These are phyloP conservation scores for Punica granatum DNA, from an alignment of 345 rosid species.

Conservation along the genomic window DNA sequence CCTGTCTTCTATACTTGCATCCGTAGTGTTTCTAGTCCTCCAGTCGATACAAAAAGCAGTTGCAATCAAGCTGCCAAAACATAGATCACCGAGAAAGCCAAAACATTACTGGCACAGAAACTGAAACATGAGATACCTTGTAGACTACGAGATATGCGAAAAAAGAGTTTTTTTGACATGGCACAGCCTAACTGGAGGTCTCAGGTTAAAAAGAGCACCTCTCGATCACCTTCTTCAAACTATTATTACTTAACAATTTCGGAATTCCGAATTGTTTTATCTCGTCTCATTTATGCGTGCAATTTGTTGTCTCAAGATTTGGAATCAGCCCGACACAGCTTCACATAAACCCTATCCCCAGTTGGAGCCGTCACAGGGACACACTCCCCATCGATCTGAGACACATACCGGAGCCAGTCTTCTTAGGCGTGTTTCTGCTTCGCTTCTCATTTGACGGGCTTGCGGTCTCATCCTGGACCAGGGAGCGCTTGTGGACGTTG, in stretches of 20 bases:
- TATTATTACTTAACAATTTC: not conserved
- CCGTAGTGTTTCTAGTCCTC: no score
- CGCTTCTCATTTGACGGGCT: constrained; percentile 40
- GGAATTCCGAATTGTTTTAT: not conserved
- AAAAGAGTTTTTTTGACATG: not conserved
- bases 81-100: no score
- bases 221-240: not conserved
- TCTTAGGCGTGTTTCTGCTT: constrained; percentile 37
- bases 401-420: constrained; percentile 59
- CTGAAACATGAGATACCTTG: no score
- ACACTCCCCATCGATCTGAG: constrained; percentile 76
- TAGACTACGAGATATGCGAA: no score
- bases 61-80: no score
- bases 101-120: no score
- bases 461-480: constrained; percentile 22
- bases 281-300: constrained; percentile 31
- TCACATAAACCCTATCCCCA: constrained; percentile 87
- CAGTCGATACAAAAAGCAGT: no score
- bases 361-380: constrained; percentile 75
- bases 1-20: no score
- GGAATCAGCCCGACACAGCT: constrained; percentile 39
- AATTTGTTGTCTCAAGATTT: constrained; percentile 36
- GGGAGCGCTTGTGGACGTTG: constrained; percentile 44
- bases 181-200: not conserved
- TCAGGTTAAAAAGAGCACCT: not conserved